Base-by-base conservation (phyloP, 257 asterid species). In the Capsicum baccatum region DNA sequence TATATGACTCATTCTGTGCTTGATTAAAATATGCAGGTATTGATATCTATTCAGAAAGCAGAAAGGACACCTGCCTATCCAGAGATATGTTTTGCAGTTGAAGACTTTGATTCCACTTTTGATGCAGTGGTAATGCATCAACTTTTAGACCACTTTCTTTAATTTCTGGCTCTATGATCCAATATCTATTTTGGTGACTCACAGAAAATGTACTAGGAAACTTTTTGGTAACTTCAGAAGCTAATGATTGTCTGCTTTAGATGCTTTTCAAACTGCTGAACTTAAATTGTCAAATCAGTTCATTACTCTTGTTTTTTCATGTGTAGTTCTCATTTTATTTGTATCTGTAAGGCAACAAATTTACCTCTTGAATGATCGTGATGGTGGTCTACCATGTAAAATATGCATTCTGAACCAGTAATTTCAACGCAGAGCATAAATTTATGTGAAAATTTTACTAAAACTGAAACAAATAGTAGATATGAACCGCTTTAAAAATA, bases 41-140 rank as follows among this genome's bases (percentile, higher is more conserved):
- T 16, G 16, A 33, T 84, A 66, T 86, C 84, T 85, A 70, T 68
- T 85, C 96, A 96, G 99, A 98, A 94, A 92, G 96, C 88, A 70
- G 97, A 96, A 89, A 96, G 98, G 39, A 88, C 92, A 50, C 90
- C 98, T 73, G 98, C 99, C 84, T 96, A 96, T 89, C 99, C 99
- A 84, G 99, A 96, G 83, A 92, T 96, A 85, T 96, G 97, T 87
- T 96, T 96, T 91, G 99, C 98, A 44, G 99, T 96, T 83, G 99
- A 96, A 85, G 99, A 96, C 85, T 96, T 93, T 83, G 99, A 96
- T 91, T 96, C 98, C 86, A 96, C 99, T 73, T 96, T 94, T 83
- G 99, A 96, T 88, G 95, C 98, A 60, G 97, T 96, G 99, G 99
- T 96, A 92, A 91, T 83, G 58, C 63, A 83, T 68, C 35, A 26